Base-by-base conservation (phyloP, 768 basidiomycete species). In the Hericium erinaceus region DNA sequence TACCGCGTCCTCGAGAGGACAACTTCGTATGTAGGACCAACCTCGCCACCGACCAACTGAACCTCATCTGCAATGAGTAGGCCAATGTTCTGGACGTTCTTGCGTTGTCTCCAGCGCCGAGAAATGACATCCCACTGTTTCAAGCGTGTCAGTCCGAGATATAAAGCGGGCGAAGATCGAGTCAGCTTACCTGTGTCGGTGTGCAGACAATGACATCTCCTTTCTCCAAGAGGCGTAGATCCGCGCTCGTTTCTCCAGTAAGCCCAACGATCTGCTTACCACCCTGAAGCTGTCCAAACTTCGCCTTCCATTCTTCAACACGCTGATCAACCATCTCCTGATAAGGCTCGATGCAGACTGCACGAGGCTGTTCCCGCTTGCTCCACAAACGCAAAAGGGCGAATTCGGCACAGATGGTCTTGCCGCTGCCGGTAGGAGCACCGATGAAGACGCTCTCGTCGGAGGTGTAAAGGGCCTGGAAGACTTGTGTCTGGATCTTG, bases 401-500 rank as follows among this genome's bases (percentile, higher is more conserved):
- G 59, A 98, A 95, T 69, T 99, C 97, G 0, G 95, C 97, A 63
- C 93, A 95, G 44, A 98, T 88, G 0, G 95, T 98, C 78, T 99
- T 98, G 12, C 97, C 95, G 53, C 89, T 92, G 22, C 97, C 95
- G 0, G 97, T 94, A 0, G 97, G 95, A 0, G 95, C 97, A 18
- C 94, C 95, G 57, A 99, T 85, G 67, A 98, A 95, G 44, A 95
- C 87, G 64, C 95, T 98, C 66, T 98, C 97, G 65, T 98, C 95
- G 0, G 92, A 86, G 0, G 91, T 93, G 69, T 98, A 99, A 0
- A 99, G 77, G 0, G 95, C 95, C 65, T 98, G 94, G 86, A 99
- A 98, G 48, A 97, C 95, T 71, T 98, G 97, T 0, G 93, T 98
- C 69, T 98, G 97, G 60, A 98, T 98, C 72, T 98, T 99, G 81